Percentiles rank a stretch among this genome's conserved stretches.
phyloP scores from a whole-genome alignment of 495 filamentous ascomycete species.

The Corynascus novoguineensis region DNA sequence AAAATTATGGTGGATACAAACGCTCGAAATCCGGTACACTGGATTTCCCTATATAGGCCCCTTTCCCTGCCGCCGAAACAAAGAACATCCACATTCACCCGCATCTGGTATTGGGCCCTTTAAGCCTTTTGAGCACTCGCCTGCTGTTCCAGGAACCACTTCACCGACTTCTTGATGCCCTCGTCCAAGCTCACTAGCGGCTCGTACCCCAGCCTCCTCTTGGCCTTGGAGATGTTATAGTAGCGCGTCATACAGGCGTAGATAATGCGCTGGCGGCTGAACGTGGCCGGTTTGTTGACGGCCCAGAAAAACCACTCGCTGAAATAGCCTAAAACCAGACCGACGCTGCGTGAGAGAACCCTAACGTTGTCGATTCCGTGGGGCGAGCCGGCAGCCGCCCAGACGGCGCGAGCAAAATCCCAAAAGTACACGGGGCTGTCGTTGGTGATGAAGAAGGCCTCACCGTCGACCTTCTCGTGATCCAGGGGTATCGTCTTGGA shows the following conservation, averaged over 20 bases:
- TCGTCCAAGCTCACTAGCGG: conserved; percentile 71
- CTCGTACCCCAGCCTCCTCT: conserved; percentile 65
- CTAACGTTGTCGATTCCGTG: conserved; percentile 63
- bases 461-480: conserved; percentile 80
- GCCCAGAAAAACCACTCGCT: conserved; percentile 64
- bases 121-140: conserved; percentile 22
- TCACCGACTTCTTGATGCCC: conserved; percentile 64
- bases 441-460: conserved; percentile 95
- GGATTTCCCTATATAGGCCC: not conserved
- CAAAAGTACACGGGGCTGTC: conserved; percentile 91
- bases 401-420: conserved; percentile 79
- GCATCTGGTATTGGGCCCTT: not conserved
- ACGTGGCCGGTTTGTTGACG: conserved; percentile 65
- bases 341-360: conserved; percentile 59
- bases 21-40: not conserved
- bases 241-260: conserved; percentile 81
- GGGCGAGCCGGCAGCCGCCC: conserved; percentile 63
- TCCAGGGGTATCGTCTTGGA: conserved; percentile 57
- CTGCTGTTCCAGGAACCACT: conserved; percentile 56
- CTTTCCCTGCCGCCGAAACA: too few species aligned
- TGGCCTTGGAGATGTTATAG: conserved; percentile 81
- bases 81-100: not conserved
- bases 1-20: not conserved
- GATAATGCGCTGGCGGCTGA: conserved; percentile 68
- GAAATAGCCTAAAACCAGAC: conserved; percentile 58